Evolutionary conservation across 2,329 filamentous ascomycete species (phyloP).

Genomic region (Hypoxylon sp.): DNA sequence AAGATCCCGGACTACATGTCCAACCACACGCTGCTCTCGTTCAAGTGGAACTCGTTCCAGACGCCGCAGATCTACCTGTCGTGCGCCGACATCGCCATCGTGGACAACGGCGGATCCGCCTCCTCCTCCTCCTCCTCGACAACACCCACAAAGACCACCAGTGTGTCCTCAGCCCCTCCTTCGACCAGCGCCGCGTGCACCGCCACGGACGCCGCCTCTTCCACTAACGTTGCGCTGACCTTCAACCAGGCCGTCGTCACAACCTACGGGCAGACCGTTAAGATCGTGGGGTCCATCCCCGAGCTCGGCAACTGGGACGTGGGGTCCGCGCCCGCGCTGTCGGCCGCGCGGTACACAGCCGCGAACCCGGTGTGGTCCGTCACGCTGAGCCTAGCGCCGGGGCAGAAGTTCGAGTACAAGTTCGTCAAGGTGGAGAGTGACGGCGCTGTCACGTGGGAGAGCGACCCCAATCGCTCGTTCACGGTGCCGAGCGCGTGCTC

Average conservation of each 20-base stretch:
- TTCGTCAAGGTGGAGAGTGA: slow-evolving; percentile 69
- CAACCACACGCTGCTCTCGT: slow-evolving; percentile 66
- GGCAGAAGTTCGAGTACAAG: slow-evolving; percentile 70
- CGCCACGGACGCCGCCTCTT: slow-evolving; percentile 49
- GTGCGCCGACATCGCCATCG: slow-evolving; percentile 58
- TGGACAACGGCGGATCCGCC: slow-evolving; percentile 41
- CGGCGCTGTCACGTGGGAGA: slow-evolving; percentile 71
- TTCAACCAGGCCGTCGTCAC: slow-evolving; percentile 62
- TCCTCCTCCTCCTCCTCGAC: slow-evolving; percentile 31
- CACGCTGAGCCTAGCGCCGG: slow-evolving; percentile 66
- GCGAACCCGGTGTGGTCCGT: slow-evolving; percentile 69
- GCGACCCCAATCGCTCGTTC: slow-evolving; percentile 62
- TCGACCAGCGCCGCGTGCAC: slow-evolving; percentile 51
- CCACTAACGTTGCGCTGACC: slow-evolving; percentile 56
- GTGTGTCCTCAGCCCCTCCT: slow-evolving; percentile 30
- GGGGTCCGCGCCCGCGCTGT: slow-evolving; percentile 63
- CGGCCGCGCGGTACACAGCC: slow-evolving; percentile 68
- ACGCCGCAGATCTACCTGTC: slow-evolving; percentile 68
- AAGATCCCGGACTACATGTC: slow-evolving; percentile 65
- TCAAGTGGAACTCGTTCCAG: slow-evolving; percentile 70
- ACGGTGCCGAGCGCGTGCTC: slow-evolving; percentile 52
- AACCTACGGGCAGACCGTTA: slow-evolving; percentile 66
- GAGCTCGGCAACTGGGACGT: slow-evolving; percentile 69
- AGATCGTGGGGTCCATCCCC: slow-evolving; percentile 59
- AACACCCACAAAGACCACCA: slow-evolving; percentile 11